These are phyloP conservation scores for Suillus clintonianus DNA, from an alignment of 768 basidiomycete species.

Conservation along the genomic window DNA sequence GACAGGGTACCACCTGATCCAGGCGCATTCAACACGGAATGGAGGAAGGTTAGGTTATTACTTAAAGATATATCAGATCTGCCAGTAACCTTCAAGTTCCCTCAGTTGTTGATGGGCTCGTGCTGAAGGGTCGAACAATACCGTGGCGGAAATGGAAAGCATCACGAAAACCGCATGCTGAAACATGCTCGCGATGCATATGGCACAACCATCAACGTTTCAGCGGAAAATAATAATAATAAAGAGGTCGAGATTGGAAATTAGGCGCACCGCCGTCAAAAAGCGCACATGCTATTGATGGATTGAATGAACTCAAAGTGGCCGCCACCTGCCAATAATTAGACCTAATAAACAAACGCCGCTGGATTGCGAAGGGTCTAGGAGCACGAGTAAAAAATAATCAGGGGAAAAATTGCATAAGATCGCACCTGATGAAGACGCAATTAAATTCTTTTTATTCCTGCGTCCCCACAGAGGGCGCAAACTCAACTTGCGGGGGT, in stretches of 20 bases:
- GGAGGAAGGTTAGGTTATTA: not conserved
- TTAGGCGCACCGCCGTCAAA: conserved; percentile 1
- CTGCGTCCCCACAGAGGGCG: not conserved
- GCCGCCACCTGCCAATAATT: not conserved
- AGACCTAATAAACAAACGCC: not conserved
- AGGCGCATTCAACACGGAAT: not conserved
- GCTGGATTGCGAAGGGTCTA: not conserved
- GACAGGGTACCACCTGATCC: not conserved
- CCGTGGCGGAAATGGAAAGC: conserved; percentile 2
- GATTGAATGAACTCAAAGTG: not conserved
- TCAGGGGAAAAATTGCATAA: not conserved
- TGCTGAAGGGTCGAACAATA: not conserved
- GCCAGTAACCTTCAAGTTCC: not conserved
- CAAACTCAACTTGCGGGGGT: not conserved
- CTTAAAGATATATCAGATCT: not conserved
- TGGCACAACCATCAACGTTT: conserved; percentile 5
- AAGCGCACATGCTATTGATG: not conserved
- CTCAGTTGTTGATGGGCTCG: not conserved
- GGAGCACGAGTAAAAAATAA: not conserved
- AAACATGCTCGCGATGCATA: conserved; percentile 1
- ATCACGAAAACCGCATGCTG: conserved; percentile 2
- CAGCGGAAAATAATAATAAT: conserved; percentile 2
- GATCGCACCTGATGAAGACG: not conserved
- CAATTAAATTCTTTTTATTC: not conserved
- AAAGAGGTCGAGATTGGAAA: conserved; percentile 3